Evolutionary conservation across 2,329 filamentous ascomycete genomes (phyloP), one percentile per base, ranked within the genome.

Genomic region (Byssochlamys sp.): DNA sequence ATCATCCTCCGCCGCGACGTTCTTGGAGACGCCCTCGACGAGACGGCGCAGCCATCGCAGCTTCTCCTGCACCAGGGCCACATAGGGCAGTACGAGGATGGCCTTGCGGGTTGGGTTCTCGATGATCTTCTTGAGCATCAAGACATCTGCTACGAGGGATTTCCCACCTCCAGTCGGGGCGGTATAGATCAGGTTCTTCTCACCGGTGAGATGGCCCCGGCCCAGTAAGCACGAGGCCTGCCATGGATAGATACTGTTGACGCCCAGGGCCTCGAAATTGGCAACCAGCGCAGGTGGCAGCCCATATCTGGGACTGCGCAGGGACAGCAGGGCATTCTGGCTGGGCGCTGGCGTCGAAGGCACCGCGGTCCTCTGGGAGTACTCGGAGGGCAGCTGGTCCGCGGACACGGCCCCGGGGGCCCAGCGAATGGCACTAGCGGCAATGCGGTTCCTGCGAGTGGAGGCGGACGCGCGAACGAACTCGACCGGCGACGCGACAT

Each of bases 31-130:
- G 27, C 81, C 83, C 60, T 85, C 78, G 2, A 89, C 84, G 19
- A 89, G 75, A 53, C 79, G 83, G 29, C 87, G 82, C 49, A 91
- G 75, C 86, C 87, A 91, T 56, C 84, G 82, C 31, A 89, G 80
- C 69, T 91, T 91, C 69, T 91, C 88, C 67, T 91, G 87, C 0
- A 91, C 88, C 2, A 91, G 79, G 19, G 88, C 87, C 62, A 91
- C 87, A 71, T 90, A 91, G 0, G 88, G 88, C 19, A 91, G 77
- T 24, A 91, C 84, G 19, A 91, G 74, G 11, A 91, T 79, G 2
- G 86, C 87, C 62, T 90, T 91, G 57, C 83, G 79, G 24, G 77
- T 77, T 1, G 81, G 81, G 52, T 84, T 78, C 50, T 82, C 79
- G n/a, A 90, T 76, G 25, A 91, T 77, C 59, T 81, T 81, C 67